These are phyloP conservation scores for Pyrus betulifolia DNA, from an alignment of 306 rosid species.

Conservation along the genomic window DNA sequence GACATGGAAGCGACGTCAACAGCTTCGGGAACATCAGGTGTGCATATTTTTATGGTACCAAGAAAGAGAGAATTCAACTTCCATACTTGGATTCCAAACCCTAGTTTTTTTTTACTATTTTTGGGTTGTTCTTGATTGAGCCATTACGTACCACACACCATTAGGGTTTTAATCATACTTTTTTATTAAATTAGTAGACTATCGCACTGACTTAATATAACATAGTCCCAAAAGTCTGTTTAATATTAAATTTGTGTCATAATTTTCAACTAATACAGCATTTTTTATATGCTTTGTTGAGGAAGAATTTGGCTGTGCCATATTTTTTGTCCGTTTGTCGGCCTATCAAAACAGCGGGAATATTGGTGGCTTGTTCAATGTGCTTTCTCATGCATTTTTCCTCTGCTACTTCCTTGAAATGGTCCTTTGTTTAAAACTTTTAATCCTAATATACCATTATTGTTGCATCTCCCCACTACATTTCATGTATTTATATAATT, in stretches of 20 bases:
- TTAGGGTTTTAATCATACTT: neutral
- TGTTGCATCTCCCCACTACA: neutral
- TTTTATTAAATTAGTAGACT: neutral
- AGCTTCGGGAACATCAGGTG: slow-evolving; percentile 51
- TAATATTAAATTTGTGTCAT: slow-evolving; percentile 8
- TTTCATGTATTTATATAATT: neutral
- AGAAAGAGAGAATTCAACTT: slow-evolving; percentile 20
- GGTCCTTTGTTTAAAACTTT: neutral
- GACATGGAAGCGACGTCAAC: slow-evolving; percentile 36
- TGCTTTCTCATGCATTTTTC: neutral
- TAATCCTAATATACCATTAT: neutral
- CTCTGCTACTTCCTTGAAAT: neutral
- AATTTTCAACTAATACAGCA: slow-evolving; percentile 24
- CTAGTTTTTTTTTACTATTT: slow-evolving; percentile 10
- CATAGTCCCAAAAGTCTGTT: neutral
- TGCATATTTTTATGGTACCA: slow-evolving; percentile 34
- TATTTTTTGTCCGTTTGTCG: slow-evolving; percentile 71
- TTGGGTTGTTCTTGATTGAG: slow-evolving; percentile 33
- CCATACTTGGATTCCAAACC: neutral
- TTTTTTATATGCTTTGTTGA: slow-evolving; percentile 12
- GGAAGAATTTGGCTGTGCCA: slow-evolving; percentile 58
- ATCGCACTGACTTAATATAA: neutral
- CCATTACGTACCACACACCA: slow-evolving; percentile 15
- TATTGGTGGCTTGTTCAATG: slow-evolving; percentile 46
- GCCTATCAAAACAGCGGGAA: slow-evolving; percentile 76